A percentile compares a stretch with the other conserved stretches of the same genome.
phyloP scores from a whole-genome alignment of 1,284 basidiomycete species.

The Peniophora sp. region DNA sequence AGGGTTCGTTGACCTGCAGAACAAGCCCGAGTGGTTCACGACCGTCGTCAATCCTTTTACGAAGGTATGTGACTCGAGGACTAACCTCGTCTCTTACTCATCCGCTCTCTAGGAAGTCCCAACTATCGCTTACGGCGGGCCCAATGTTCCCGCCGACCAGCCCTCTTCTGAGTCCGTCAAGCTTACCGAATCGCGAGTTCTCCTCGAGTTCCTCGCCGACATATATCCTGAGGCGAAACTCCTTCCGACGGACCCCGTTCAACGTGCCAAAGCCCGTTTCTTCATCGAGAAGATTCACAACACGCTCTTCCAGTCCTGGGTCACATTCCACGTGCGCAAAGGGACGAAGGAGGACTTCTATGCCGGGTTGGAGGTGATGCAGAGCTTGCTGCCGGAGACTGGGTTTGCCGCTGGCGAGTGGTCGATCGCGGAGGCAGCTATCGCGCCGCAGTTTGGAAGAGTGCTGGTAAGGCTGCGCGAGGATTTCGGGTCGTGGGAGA shows the following conservation, averaged over 20 bases:
- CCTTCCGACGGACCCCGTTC: slow-evolving; percentile 47
- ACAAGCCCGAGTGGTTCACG: slow-evolving; percentile 59
- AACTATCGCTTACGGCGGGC: slow-evolving; percentile 50
- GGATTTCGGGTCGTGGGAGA: not conserved
- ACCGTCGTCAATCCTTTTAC: slow-evolving; percentile 29
- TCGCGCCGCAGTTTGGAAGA: slow-evolving; percentile 34
- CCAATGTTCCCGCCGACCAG: slow-evolving; percentile 37
- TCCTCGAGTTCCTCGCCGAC: slow-evolving; percentile 58
- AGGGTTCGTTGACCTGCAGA: slow-evolving; percentile 46
- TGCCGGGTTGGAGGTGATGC: slow-evolving; percentile 21
- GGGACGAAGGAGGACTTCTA: slow-evolving; percentile 37
- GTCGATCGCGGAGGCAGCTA: slow-evolving; percentile 47
- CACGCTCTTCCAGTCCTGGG: slow-evolving; percentile 30
- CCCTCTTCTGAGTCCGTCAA: slow-evolving; percentile 52
- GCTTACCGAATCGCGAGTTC: slow-evolving; percentile 52
- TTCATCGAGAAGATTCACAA: slow-evolving; percentile 46
- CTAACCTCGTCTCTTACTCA: slow-evolving; percentile 8
- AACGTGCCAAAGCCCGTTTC: slow-evolving; percentile 50
- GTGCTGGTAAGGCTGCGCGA: slow-evolving; percentile 20
- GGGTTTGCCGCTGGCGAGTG: slow-evolving; percentile 26
- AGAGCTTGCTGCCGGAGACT: slow-evolving; percentile 21
- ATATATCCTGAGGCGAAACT: slow-evolving; percentile 32
- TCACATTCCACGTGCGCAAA: slow-evolving; percentile 21
- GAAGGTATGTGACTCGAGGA: slow-evolving; percentile 27
- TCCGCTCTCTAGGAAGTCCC: slow-evolving; percentile 32